These are phyloP conservation scores for Aspergillus neoniger DNA, from an alignment of 2,329 filamentous ascomycete genomes.

Conservation along the genomic window DNA sequence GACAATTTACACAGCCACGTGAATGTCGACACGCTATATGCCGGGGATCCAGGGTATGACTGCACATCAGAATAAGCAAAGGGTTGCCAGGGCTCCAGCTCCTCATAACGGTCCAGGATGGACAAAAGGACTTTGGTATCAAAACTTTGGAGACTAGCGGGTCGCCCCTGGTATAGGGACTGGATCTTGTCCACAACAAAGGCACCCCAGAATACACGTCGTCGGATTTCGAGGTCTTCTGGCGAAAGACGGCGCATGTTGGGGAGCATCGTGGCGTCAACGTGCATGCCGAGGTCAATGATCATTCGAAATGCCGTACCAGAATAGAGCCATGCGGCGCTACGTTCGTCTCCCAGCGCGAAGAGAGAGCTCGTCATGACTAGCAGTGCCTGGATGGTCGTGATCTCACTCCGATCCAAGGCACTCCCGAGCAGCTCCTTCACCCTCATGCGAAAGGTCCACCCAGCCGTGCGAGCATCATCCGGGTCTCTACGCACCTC, in stretches of 20 bases:
- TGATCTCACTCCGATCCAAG: slow-evolving; percentile 54
- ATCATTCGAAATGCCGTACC: slow-evolving; percentile 56
- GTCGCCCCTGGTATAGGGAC: slow-evolving; percentile 57
- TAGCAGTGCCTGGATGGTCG: slow-evolving; percentile 57
- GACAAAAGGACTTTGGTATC: slow-evolving; percentile 51
- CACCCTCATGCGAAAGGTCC: slow-evolving; percentile 51
- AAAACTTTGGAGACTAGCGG: slow-evolving; percentile 46
- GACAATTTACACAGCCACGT: slow-evolving; percentile 45
- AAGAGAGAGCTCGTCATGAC: slow-evolving; percentile 56
- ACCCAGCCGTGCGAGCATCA: slow-evolving; percentile 53
- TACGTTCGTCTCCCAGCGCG: slow-evolving; percentile 53
- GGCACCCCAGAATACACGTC: slow-evolving; percentile 39
- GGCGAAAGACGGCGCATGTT: slow-evolving; percentile 22
- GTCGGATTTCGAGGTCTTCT: slow-evolving; percentile 33
- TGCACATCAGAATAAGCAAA: slow-evolving; percentile 12
- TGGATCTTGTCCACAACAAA: slow-evolving; percentile 55
- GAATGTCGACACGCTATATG: slow-evolving; percentile 40
- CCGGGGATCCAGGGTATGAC: slow-evolving; percentile 29
- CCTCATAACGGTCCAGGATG: slow-evolving; percentile 47
- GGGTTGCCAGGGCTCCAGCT: slow-evolving; percentile 47
- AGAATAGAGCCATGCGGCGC: slow-evolving; percentile 56
- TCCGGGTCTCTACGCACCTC: slow-evolving; percentile 50
- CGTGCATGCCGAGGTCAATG: slow-evolving; percentile 54
- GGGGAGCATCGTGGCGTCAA: slow-evolving; percentile 22
- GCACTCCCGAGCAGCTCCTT: slow-evolving; percentile 50